Evolutionary conservation across 2,329 filamentous ascomycete genomes (phyloP), one percentile per base, ranked within the genome.

Genomic region (Lachnellula cervina): DNA sequence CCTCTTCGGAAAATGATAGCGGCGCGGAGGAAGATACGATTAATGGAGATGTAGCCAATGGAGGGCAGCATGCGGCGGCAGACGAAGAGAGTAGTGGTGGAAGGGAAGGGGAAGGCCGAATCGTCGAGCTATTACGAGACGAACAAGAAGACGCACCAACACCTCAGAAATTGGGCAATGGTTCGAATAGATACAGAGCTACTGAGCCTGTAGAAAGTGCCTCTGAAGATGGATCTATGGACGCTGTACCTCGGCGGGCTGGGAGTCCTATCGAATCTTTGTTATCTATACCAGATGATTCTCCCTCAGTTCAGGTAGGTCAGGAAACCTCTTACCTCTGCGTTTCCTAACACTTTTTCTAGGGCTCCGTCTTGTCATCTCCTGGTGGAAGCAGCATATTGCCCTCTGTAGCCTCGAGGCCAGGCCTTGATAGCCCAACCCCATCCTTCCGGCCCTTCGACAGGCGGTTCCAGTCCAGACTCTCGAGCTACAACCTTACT

Each of bases 401-500:
- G 28, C 84, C 86, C 4, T 86, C 87, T 37, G 77, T 86, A 57
- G 84, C 83, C 62, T 86, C 87, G 16, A 80, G 87, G 56, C 80
- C 83, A 19, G 80, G 83, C 58, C 73, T 88, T 40, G 75, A 74
- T 61, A 90, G 87, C 64, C 86, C 90, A 14, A 89, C 88, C 16
- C 89, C 89, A 19, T 91, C 90, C 16, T 88, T 97, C 66, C 85
- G 93, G 67, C 93, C 94, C 4, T 99, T 99, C 71, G 94, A 99
- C 70, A 85, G 90, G 61, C 86, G 94, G 54, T 99, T 99, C 73
- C 91, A 95, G 69, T 93, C 93, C 16, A 86, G 92, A 48, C 83
- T 97, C 61, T 77, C 69, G 43, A 61, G 80, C 57, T 83, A 87
- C 14, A 82, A 80, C 34, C 70, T 80, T 23, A 69, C 71, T 49